phyloP scores from a whole-genome alignment of 225 moss, liverwort and hornwort species.

The Bryum argenteum region DNA sequence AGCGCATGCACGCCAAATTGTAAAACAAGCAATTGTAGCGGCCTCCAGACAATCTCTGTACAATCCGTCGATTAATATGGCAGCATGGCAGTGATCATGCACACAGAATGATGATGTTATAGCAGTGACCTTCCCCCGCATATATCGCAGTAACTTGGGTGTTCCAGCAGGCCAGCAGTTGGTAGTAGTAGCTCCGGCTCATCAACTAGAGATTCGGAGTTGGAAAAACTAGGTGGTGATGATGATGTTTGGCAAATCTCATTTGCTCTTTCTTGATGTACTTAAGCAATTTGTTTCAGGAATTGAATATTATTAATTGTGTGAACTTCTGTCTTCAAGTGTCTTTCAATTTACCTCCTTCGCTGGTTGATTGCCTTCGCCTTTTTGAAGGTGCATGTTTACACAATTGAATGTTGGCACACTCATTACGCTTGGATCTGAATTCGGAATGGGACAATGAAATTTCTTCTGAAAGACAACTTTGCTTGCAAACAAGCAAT shows the following conservation, averaged over 20 bases:
- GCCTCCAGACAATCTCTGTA: slow-evolving; percentile 22
- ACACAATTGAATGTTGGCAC: too few species aligned
- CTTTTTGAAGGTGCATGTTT: too few species aligned
- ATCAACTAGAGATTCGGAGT: neutral
- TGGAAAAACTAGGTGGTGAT: slow-evolving; percentile 17
- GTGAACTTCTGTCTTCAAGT: slow-evolving; percentile 15
- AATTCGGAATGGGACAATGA: too few species aligned
- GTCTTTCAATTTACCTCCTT: neutral
- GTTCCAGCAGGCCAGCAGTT: slow-evolving; percentile 6
- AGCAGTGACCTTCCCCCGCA: neutral
- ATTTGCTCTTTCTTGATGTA: slow-evolving; percentile 28
- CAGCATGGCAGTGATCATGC: neutral
- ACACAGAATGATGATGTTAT: neutral
- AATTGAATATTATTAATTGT: slow-evolving; percentile 19
- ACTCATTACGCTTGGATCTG: too few species aligned
- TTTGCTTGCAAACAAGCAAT: too few species aligned
- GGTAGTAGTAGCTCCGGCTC: slow-evolving; percentile 19
- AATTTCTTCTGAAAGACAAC: too few species aligned
- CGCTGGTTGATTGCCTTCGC: too few species aligned
- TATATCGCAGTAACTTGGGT: slow-evolving; percentile 1
- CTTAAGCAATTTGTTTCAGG: slow-evolving; percentile 15
- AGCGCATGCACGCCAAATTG: slow-evolving; percentile 66
- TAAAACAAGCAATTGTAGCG: slow-evolving; percentile 8
- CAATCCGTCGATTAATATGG: slow-evolving; percentile 21
- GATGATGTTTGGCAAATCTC: slow-evolving; percentile 23